These are phyloP conservation scores for Amylocarpus encephaloides DNA, from an alignment of 2,329 filamentous ascomycete species.

Conservation along the genomic window DNA sequence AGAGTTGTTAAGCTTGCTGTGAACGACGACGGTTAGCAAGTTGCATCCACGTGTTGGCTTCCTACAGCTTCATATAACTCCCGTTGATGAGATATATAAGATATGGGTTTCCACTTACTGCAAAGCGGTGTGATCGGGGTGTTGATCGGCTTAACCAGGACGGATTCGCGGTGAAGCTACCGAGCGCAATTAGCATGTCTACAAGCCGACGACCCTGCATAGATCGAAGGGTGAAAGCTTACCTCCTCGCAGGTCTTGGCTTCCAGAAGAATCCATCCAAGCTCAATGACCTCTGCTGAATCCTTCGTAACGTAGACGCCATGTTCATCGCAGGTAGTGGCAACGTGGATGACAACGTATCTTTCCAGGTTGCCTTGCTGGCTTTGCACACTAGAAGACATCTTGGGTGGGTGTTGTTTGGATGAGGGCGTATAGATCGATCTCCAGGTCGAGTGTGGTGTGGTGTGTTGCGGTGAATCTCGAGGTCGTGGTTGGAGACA, in stretches of 20 bases:
- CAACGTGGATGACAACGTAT: constrained; percentile 97
- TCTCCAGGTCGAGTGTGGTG: neutral
- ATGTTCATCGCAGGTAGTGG: constrained; percentile 98
- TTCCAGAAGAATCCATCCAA: constrained; percentile 95
- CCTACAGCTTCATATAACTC: neutral
- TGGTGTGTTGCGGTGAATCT: neutral
- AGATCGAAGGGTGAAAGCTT: constrained; percentile 33
- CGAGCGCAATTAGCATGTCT: constrained; percentile 18
- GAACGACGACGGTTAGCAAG: constrained; percentile 20
- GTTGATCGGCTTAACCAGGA: constrained; percentile 97
- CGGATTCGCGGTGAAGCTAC: constrained; percentile 89
- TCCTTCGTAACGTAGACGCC: constrained; percentile 99
- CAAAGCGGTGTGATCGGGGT: constrained; percentile 97
- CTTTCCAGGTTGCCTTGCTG: constrained; percentile 76
- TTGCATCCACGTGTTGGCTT: neutral
- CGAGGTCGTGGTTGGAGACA: neutral
- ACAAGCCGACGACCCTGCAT: constrained; percentile 1
- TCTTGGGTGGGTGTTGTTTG: constrained; percentile 34
- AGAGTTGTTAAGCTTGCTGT: constrained; percentile 92
- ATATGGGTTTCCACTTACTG: constrained; percentile 62
- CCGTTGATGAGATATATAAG: constrained; percentile 11
- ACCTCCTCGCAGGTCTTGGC: constrained; percentile 91
- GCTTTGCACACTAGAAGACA: constrained; percentile 43
- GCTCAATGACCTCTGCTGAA: constrained; percentile 97
- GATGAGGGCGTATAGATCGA: neutral